Evolutionary conservation across 495 filamentous ascomycete species (phyloP).

Genomic region (Diplogelasinospora grovesii): DNA sequence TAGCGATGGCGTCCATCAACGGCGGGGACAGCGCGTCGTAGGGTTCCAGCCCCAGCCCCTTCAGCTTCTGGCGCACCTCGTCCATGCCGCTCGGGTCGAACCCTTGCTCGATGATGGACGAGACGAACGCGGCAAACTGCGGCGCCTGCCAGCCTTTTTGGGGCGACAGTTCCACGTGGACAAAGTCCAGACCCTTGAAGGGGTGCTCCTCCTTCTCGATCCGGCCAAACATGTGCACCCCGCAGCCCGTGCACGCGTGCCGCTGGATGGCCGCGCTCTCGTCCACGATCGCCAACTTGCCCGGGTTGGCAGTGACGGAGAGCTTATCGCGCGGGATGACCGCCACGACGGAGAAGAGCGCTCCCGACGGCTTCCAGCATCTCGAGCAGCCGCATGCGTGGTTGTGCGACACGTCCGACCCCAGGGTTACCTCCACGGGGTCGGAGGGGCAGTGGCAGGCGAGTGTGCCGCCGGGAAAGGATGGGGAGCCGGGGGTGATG

Average conservation of each 20-base stretch:
- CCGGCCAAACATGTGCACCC: slow-evolving; percentile 51
- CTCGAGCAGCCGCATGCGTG: slow-evolving; percentile 61
- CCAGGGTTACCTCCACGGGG: slow-evolving; percentile 46
- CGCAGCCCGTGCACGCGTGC: slow-evolving; percentile 50
- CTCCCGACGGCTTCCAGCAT: slow-evolving; percentile 54
- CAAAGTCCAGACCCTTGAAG: slow-evolving; percentile 57
- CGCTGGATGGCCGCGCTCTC: slow-evolving; percentile 47
- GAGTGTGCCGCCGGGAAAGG: slow-evolving; percentile 48
- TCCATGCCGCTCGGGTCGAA: slow-evolving; percentile 46
- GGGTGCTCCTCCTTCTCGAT: slow-evolving; percentile 55
- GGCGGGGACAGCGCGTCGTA: slow-evolving; percentile 51
- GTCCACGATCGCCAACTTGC: slow-evolving; percentile 50
- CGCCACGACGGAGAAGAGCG: slow-evolving; percentile 54
- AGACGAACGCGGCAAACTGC: slow-evolving; percentile 56
- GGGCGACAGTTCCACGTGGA: slow-evolving; percentile 51
- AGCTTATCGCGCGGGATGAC: slow-evolving; percentile 45
- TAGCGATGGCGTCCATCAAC: slow-evolving; percentile 54
- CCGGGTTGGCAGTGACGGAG: slow-evolving; percentile 41
- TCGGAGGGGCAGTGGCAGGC: slow-evolving; percentile 46
- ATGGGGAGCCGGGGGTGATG: slow-evolving; percentile 34
- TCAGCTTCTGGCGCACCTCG: slow-evolving; percentile 43
- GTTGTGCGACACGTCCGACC: slow-evolving; percentile 52
- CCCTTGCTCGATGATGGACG: slow-evolving; percentile 56
- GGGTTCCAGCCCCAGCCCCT: slow-evolving; percentile 41
- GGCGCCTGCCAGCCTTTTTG: slow-evolving; percentile 55